Evolutionary conservation across 306 rosid species (phyloP), one percentile per base, ranked within the genome.

Genomic region (Citrullus amarus): DNA sequence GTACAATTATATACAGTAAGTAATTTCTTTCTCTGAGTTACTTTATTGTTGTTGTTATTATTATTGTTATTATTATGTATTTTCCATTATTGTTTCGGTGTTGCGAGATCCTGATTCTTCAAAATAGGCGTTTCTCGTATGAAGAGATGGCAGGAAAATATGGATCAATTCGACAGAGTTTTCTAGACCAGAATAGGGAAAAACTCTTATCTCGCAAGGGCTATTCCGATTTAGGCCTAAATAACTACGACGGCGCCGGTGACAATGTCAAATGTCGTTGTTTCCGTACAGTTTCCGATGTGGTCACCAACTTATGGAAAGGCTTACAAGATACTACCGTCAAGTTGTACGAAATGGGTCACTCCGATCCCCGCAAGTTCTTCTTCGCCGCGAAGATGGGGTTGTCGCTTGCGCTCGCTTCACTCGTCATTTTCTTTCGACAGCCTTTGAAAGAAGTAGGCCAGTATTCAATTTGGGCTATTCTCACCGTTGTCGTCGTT

Each of bases 401-500:
- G 8, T 79, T 95, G n/a, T 93, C 97, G 55, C 67, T 95, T 46
- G 80, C 78, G 75, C 91, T 95, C 32, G 80, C 87, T 32, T 91
- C 99, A 36, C 68, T 92, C 4, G 68, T 95, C 79, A 87, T 95
- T 80, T 95, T 92, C 78, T 83, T 92, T 58, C 88, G 88, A 14
- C 88, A 88, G 67, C 97, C 97, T 8, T 79, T 88, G 34, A 67
- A 28, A 48, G 87, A 86, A 15, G 61, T 95, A 8, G 65, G 90
- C n/a, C 87, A 86, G 0, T 83, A 95, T 82, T 91, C 92, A 6
- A 86, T 92, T 44, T 95, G 99, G 99, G 97, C 92, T 4, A 87
- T 95, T 78, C 91, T 92, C 13, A 95, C 99, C 15, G 99, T 95
- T 20, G 99, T 95, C 9, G 96, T 92, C 0, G 97, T 92, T 63